Base-by-base conservation (phyloP, 148 eudicot genomes). In the Nepenthes gracilis region DNA sequence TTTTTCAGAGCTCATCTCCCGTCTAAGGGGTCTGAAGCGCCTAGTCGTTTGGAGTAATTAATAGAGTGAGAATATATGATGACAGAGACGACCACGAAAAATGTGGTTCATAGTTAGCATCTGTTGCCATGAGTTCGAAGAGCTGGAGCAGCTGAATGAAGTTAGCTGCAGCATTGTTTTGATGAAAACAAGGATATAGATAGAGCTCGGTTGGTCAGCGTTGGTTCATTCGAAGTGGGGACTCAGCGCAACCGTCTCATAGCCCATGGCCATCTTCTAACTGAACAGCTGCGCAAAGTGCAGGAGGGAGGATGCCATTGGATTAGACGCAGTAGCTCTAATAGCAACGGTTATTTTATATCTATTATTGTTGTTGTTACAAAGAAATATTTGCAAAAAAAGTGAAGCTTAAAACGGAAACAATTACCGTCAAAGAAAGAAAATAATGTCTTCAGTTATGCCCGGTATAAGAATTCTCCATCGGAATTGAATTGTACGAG, bases 221-320 rank as follows among this genome's bases (percentile, higher is more conserved):
- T 80, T 78, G 86, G 88, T 88, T 84, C 96, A 72, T 68, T 81
- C 88, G 72, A 85, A 83, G 84, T 64, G 83, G 81, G 83, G 70
- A 80, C 81, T 66, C 67, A 73, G 64, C 94, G 66, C 92, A 75
- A 77, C 90, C 87, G 64, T 57, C 78, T 78, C 80, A 66, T 66
- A 70, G 61, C 67, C 60, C 36, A 37, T 69, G 74, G 47, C 3
- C 50, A 64, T 81, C 83, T 83, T 80, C 75, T 62, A 67, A 65
- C 68, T 70, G 74, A 23, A 60, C 58, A 64, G 79, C 75, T 77
- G 85, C 76, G 68, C 78, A 13, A 83, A 80, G 80, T 82, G 86
- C 84, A 72, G 80, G 66, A 23, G 23, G 57, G 74, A 75, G 83
- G 79, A 53, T 61, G 67, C 75, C 75, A 67, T 72, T 72, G 75